Percentiles rank a stretch among this genome's conserved stretches.
These are phyloP conservation scores for Wickerhamomyces pijperi DNA, from an alignment of 805 yeast species.

Conservation along the genomic window DNA sequence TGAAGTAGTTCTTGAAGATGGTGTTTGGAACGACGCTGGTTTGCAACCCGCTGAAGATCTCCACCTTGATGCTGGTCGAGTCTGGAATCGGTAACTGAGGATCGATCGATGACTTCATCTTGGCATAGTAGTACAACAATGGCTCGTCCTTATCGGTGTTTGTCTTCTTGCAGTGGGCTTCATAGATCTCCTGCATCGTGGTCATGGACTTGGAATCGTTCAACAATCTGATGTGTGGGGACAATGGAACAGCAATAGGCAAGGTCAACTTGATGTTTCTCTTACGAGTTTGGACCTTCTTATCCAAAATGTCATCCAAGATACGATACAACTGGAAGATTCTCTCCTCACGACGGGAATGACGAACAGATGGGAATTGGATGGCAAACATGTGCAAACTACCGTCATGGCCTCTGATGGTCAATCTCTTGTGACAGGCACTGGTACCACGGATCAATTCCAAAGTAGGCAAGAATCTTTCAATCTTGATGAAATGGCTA, in stretches of 20 bases:
- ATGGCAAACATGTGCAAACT: constrained; percentile 86
- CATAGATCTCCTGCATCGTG: constrained; percentile 74
- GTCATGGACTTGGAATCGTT: constrained; percentile 72
- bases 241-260: constrained; percentile 86
- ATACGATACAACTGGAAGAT: constrained; percentile 86
- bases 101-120: constrained; percentile 85
- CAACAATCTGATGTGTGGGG: constrained; percentile 87
- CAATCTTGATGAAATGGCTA: constrained; percentile 85
- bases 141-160: constrained; percentile 83
- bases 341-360: constrained; percentile 92
- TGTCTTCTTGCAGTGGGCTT: constrained; percentile 65
- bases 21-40: constrained; percentile 77
- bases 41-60: constrained; percentile 84
- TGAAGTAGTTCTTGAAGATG: constrained; percentile 69
- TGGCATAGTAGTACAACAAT: constrained; percentile 72
- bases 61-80: constrained; percentile 76
- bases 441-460: constrained; percentile 85
- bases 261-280: constrained; percentile 76
- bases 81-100: constrained; percentile 92
- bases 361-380: constrained; percentile 96
- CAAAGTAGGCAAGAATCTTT: constrained; percentile 80
- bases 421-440: constrained; percentile 79
- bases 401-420: constrained; percentile 91
- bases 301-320: constrained; percentile 68
- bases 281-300: constrained; percentile 80